Evolutionary conservation across 176 grass and related monocot genomes (phyloP), one percentile per base, ranked within the genome.

Genomic region (Leersia perrieri): DNA sequence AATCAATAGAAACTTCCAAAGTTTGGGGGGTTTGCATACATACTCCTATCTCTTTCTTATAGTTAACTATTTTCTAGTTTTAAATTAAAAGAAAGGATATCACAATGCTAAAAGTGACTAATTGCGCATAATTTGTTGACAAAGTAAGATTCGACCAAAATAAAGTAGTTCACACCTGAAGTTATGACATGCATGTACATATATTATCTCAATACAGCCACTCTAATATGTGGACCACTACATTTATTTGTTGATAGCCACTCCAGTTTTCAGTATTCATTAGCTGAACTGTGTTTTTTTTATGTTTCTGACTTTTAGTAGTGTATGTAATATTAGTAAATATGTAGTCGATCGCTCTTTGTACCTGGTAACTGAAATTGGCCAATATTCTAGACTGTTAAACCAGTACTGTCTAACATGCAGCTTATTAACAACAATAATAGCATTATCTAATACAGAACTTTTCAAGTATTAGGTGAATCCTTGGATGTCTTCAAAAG

Each of bases 61-160:
- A 16, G 6, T 14, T 68, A 28, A 68, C 33, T 20, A 34, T 5
- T 63, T 20, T 31, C 60, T 22, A 0, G 5, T 23, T 78, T 49
- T 28, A 1, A 31, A 58, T 12, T 10, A 49, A 66, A 74, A 65
- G 1, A 73, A 45, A 47, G 29, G 38, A 26, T 2, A 49, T 38
- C 26, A 2, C 8, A 15, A 30, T 7, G 39, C 57, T 26, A 36
- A 65, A 53, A 22, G 39, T 44, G 53, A 11, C 18, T 63, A 41
- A 72, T 16, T 44, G 35, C 3, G 53, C 68, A 28, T 11, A 33
- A 61, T 72, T 62, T 26, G 67, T 72, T 82, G 35, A 62, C 35
- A 45, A 82, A 72, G 67, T 5, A 72, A n/a, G 68, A 72, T 80
- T 11, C 23, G 51, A 36, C 53, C 35, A 70, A 53, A 77, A 51